Evolutionary conservation across 1,284 basidiomycete species (phyloP).

Genomic region (Coriolopsis trogii): DNA sequence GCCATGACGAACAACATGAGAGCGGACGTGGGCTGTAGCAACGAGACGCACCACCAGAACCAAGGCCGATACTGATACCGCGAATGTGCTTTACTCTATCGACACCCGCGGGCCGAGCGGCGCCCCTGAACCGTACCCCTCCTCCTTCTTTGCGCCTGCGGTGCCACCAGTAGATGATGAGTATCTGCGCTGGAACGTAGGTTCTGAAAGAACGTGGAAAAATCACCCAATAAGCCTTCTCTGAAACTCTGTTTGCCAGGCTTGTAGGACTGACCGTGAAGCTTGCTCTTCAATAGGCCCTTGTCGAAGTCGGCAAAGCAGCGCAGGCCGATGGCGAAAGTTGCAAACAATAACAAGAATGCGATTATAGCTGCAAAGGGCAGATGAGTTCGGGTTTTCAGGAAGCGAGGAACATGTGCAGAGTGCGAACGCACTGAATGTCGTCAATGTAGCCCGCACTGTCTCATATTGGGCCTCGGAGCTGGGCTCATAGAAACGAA

Average conservation of each 20-base stretch:
- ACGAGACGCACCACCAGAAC: too few relatives aligned
- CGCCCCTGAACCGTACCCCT: constrained; percentile 35
- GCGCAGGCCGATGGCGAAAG: constrained; percentile 73
- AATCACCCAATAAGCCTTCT: constrained; percentile 34
- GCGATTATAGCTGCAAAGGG: constrained; percentile 65
- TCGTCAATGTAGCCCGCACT: constrained; percentile 74
- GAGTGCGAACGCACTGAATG: constrained; percentile 65
- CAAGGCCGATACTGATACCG: too few relatives aligned
- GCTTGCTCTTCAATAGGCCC: constrained; percentile 70
- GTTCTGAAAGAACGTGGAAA: constrained; percentile 42
- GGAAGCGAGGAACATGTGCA: not conserved
- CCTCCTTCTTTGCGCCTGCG: constrained; percentile 49
- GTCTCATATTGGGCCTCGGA: constrained; percentile 60
- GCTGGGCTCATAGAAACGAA: constrained; percentile 70
- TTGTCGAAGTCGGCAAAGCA: constrained; percentile 82
- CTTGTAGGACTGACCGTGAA: constrained; percentile 63
- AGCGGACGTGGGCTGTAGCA: too few relatives aligned
- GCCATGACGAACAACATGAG: not conserved
- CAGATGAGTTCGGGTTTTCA: not conserved
- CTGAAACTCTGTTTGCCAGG: constrained; percentile 32
- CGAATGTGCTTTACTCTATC: constrained; percentile 44
- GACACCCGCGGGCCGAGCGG: constrained; percentile 49
- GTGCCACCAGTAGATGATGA: constrained; percentile 40
- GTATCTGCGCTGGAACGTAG: constrained; percentile 51
- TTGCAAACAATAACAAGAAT: constrained; percentile 70